Base-by-base conservation (phyloP, 768 basidiomycete genomes). In the Russula compacta region DNA sequence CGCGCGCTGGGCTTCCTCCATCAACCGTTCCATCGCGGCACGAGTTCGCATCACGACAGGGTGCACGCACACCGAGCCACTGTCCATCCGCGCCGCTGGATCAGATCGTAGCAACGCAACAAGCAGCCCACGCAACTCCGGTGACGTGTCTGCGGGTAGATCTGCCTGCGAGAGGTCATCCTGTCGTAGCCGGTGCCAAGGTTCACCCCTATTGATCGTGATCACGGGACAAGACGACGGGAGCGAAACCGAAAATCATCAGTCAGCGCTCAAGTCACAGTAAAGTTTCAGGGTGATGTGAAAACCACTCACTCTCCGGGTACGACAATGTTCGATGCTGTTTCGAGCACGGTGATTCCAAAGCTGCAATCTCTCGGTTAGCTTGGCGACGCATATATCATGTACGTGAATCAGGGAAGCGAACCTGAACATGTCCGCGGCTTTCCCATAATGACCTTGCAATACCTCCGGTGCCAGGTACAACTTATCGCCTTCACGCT, bases 401-500 rank as follows among this genome's bases (percentile, higher is more conserved):
- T 2, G 14, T 12, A 50, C 12, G 12, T 49, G 40, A n/a, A 14
- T n/a, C 56, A 44, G 50, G 36, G 40, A 53, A 38, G 38, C 60
- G 21, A 33, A 93, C 94, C 89, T 94, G 79, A 98, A 99, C 58
- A 98, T 83, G 77, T 99, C 97, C 56, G 97, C 95, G 63, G 89
- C 91, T 74, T 86, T 90, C 68, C 94, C 86, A 73, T 98, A 99
- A 58, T 77, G 78, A 36, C 95, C 95, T 71, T 92, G 85, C 55
- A 99, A 77, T 44, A 98, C 90, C 75, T 99, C 97, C 11, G 92
- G 92, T 43, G 97, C 94, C 75, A 99, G 82, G 76, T 99, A 99
- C 65, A 95, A 79, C 71, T 98, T 89, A 73, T 99, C 97, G 6
- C 97, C 97, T 73, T 99, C 97, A 15, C 97, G 82, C 73, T 98